phyloP scores from a whole-genome alignment of 257 asterid species.

The Solanum neorickii region DNA sequence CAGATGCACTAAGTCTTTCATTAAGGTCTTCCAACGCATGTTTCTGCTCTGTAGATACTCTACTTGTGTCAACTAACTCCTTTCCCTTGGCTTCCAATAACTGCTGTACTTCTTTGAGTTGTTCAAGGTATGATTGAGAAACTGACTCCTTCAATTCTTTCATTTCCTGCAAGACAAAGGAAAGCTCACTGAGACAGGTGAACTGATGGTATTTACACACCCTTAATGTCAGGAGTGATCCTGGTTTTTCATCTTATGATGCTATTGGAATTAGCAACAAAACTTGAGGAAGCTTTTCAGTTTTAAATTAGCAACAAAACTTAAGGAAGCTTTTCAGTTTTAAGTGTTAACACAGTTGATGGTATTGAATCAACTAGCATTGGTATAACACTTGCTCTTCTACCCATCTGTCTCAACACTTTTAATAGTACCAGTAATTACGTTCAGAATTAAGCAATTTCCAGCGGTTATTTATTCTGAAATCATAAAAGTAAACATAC shows the following conservation, averaged over 20 bases:
- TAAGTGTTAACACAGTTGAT: background rate
- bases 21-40: conserved; percentile 66
- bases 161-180: conserved; percentile 46
- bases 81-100: conserved; percentile 57
- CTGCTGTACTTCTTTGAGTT: conserved; percentile 46
- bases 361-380: background rate
- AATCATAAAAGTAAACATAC: conserved; percentile 32
- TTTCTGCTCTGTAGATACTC: conserved; percentile 63
- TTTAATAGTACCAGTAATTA: background rate
- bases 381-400: background rate
- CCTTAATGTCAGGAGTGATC: background rate
- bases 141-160: conserved; percentile 60
- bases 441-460: background rate
- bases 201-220: background rate
- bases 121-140: conserved; percentile 53
- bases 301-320: background rate
- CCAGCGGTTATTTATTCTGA: background rate
- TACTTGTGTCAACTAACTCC: conserved; percentile 47
- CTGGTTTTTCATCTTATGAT: background rate
- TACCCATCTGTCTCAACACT: background rate
- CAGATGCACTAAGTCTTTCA: conserved; percentile 66
- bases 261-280: background rate
- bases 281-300: background rate
- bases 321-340: background rate
- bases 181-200: background rate